These are phyloP conservation scores for Candida bentonensis DNA, from an alignment of 805 yeast genomes.

Conservation along the genomic window DNA sequence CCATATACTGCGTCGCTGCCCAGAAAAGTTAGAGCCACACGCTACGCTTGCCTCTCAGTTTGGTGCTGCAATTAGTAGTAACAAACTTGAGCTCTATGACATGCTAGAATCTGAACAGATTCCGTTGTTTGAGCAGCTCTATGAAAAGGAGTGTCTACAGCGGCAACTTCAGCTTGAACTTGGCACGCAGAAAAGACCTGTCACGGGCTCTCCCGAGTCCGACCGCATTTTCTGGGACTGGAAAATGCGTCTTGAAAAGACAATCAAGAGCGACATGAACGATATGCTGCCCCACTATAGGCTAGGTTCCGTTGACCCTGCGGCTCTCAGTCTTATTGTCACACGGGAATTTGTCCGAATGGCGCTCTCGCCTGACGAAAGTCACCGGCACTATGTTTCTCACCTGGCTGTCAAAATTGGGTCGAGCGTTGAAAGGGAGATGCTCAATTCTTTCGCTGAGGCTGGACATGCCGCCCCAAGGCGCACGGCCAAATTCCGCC, in stretches of 20 bases:
- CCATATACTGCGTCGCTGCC: no score
- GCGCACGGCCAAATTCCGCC: conserved; percentile 27
- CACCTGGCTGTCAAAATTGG: conserved; percentile 9
- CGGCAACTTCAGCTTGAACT: conserved; percentile 59
- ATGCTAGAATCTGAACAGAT: conserved; percentile 29
- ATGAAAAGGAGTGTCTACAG: conserved; percentile 50
- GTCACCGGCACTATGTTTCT: conserved; percentile 7
- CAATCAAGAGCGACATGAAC: conserved; percentile 2
- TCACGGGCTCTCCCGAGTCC: conserved; percentile 4
- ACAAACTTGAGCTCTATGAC: conserved; percentile 48
- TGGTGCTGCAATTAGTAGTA: conserved; percentile 9
- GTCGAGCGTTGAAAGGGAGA: conserved; percentile 3
- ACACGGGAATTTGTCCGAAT: conserved; percentile 4
- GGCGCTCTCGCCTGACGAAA: neutral
- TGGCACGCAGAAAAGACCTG: neutral
- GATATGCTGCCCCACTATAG: conserved; percentile 3
- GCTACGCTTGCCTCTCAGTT: neutral
- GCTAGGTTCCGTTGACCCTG: neutral
- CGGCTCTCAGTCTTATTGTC: conserved; percentile 4
- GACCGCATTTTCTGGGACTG: conserved; percentile 27
- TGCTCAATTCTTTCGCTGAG: conserved; percentile 3
- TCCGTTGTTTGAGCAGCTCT: conserved; percentile 37
- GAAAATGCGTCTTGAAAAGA: neutral
- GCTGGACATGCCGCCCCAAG: conserved; percentile 1
- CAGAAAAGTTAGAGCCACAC: no score